Percentiles rank a stretch among this genome's conserved stretches.
These are phyloP conservation scores for Silene latifolia DNA, from an alignment of 148 eudicot genomes.

Conservation along the genomic window DNA sequence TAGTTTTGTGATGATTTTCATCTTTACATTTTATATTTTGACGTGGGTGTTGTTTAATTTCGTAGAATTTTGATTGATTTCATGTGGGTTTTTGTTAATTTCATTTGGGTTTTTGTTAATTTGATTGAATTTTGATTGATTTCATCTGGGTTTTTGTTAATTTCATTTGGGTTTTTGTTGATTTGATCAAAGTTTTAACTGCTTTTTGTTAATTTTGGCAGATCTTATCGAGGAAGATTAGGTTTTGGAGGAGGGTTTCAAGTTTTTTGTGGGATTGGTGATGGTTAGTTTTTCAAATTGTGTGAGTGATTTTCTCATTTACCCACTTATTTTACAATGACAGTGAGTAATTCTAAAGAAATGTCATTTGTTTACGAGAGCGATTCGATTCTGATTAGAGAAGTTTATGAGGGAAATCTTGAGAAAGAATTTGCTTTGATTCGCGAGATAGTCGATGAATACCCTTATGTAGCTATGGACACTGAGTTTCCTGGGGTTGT, in stretches of 20 bases:
- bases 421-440: slow-evolving; percentile 43
- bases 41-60: slow-evolving; percentile 14
- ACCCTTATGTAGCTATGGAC: slow-evolving; percentile 52
- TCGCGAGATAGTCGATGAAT: slow-evolving; percentile 37
- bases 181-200: background rate
- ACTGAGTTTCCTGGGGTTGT: slow-evolving; percentile 52
- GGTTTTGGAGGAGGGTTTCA: slow-evolving; percentile 11
- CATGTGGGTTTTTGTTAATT: background rate
- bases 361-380: slow-evolving; percentile 43
- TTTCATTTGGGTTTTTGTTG: background rate
- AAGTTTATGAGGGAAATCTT: slow-evolving; percentile 48
- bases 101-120: background rate
- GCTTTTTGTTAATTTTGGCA: slow-evolving; percentile 12
- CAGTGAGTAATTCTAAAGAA: slow-evolving; percentile 3
- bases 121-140: too few species aligned
- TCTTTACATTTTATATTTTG: background rate
- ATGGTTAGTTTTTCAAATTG: slow-evolving; percentile 19
- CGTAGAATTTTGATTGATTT: background rate
- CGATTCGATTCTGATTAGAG: slow-evolving; percentile 44
- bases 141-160: background rate
- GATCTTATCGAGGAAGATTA: slow-evolving; percentile 8
- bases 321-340: background rate
- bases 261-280: slow-evolving; percentile 11
- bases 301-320: background rate
- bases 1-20: background rate